These are phyloP conservation scores for Myxozyma vanderwaltii DNA, from an alignment of 805 yeast species.

Conservation along the genomic window DNA sequence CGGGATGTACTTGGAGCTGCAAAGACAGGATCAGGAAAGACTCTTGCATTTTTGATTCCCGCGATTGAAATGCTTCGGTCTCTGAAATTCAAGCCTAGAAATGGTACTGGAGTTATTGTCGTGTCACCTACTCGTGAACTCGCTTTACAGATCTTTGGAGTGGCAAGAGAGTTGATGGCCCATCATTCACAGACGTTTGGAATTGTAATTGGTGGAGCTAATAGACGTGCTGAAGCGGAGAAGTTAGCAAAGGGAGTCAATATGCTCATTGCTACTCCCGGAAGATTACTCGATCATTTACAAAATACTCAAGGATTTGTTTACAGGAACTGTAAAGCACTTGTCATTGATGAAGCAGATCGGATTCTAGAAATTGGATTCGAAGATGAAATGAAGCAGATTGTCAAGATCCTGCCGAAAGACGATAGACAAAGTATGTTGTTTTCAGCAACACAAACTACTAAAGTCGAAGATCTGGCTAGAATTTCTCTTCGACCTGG, in stretches of 20 bases:
- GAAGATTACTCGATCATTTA: slow-evolving; percentile 91
- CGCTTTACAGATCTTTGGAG: slow-evolving; percentile 97
- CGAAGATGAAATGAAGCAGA: slow-evolving; percentile 98
- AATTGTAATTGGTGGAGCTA: slow-evolving; percentile 97
- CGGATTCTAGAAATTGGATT: slow-evolving; percentile 96
- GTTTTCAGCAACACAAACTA: slow-evolving; percentile 98
- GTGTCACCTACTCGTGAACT: slow-evolving; percentile 97
- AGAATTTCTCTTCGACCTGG: slow-evolving; percentile 93
- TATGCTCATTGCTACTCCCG: slow-evolving; percentile 94
- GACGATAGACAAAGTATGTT: slow-evolving; percentile 89
- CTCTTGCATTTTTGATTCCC: slow-evolving; percentile 91
- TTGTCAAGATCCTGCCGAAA: slow-evolving; percentile 87
- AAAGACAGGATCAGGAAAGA: slow-evolving; percentile 98
- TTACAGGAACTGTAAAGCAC: slow-evolving; percentile 89
- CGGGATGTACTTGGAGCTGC: slow-evolving; percentile 99
- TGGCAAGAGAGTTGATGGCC: slow-evolving; percentile 90
- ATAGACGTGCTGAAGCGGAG: slow-evolving; percentile 96
- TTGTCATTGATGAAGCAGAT: slow-evolving; percentile 97
- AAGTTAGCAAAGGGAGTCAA: slow-evolving; percentile 93
- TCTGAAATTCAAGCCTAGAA: slow-evolving; percentile 92
- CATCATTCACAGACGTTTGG: slow-evolving; percentile 92
- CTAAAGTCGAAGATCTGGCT: slow-evolving; percentile 97
- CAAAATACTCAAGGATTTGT: slow-evolving; percentile 70
- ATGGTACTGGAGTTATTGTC: slow-evolving; percentile 95
- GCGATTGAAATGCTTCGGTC: slow-evolving; percentile 91